Evolutionary conservation across 441 rosid species (phyloP).

Genomic region (Aquilaria agallochum): DNA sequence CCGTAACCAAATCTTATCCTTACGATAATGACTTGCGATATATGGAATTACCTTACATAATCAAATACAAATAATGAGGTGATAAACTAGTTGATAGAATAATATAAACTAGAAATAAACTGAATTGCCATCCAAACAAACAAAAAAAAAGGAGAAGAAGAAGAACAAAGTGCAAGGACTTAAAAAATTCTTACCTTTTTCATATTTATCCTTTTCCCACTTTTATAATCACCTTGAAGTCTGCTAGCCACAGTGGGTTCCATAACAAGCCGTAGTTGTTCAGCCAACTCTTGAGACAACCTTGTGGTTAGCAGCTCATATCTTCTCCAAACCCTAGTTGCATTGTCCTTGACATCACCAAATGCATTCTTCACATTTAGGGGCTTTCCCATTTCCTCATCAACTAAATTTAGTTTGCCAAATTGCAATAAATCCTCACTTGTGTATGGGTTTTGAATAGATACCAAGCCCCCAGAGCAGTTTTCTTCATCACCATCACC

Average conservation of each 20-base stretch:
- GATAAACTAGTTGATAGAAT: not conserved
- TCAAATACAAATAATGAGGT: constrained; percentile 3
- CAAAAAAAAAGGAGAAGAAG: not conserved
- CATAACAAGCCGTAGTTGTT: constrained; percentile 92
- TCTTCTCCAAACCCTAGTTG: constrained; percentile 72
- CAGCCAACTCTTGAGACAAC: constrained; percentile 93
- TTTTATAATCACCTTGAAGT: constrained; percentile 95
- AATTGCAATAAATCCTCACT: constrained; percentile 39
- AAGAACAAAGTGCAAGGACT: constrained; percentile 3
- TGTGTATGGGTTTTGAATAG: constrained; percentile 44
- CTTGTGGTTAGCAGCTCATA: constrained; percentile 76
- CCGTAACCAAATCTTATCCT: constrained; percentile 97
- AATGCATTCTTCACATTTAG: constrained; percentile 44
- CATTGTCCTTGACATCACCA: constrained; percentile 37
- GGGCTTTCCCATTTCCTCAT: constrained; percentile 36
- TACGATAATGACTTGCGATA: constrained; percentile 94
- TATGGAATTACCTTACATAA: constrained; percentile 70
- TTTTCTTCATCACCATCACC: constrained; percentile 33
- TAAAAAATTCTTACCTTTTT: constrained; percentile 50
- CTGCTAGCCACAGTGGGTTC: constrained; percentile 96
- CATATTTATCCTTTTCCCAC: constrained; percentile 98
- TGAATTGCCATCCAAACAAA: not conserved
- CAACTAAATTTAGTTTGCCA: constrained; percentile 44
- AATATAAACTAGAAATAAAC: not conserved
- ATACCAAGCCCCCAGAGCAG: constrained; percentile 48